Evolutionary conservation across 768 basidiomycete species (phyloP).

Genomic region (Calocybe indica): DNA sequence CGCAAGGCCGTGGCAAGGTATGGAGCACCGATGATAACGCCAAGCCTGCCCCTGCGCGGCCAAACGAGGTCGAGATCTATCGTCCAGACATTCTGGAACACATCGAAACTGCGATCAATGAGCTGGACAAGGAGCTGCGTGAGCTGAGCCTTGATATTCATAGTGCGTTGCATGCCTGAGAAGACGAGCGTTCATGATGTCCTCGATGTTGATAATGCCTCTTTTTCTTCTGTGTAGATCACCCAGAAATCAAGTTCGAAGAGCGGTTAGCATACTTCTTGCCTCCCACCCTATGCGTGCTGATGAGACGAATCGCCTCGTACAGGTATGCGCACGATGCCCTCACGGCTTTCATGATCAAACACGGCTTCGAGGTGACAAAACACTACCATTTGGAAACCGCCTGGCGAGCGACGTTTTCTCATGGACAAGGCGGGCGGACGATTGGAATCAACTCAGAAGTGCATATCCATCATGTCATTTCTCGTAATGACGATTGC

Average conservation of each 20-base stretch:
- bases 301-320: not conserved
- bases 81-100: slow-evolving; percentile 53
- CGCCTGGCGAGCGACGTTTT: slow-evolving; percentile 69
- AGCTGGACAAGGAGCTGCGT: slow-evolving; percentile 49
- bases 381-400: slow-evolving; percentile 60
- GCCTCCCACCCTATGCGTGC: not conserved
- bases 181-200: not conserved
- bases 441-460: slow-evolving; percentile 80
- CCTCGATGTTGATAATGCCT: not conserved
- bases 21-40: slow-evolving; percentile 38
- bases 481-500: too few relatives aligned
- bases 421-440: slow-evolving; percentile 59
- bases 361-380: slow-evolving; percentile 60
- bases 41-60: slow-evolving; percentile 24
- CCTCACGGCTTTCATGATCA: slow-evolving; percentile 60
- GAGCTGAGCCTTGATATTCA: slow-evolving; percentile 68
- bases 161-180: slow-evolving; percentile 30
- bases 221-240: slow-evolving; percentile 32
- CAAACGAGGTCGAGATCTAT: slow-evolving; percentile 32
- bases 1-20: slow-evolving; percentile 14
- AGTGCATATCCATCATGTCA: slow-evolving; percentile 25
- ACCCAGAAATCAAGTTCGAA: slow-evolving; percentile 64
- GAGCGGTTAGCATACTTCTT: slow-evolving; percentile 45
- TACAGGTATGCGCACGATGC: slow-evolving; percentile 65
- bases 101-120: slow-evolving; percentile 51